Evolutionary conservation across 768 basidiomycete species (phyloP).

Genomic region (Clavulina sp.): DNA sequence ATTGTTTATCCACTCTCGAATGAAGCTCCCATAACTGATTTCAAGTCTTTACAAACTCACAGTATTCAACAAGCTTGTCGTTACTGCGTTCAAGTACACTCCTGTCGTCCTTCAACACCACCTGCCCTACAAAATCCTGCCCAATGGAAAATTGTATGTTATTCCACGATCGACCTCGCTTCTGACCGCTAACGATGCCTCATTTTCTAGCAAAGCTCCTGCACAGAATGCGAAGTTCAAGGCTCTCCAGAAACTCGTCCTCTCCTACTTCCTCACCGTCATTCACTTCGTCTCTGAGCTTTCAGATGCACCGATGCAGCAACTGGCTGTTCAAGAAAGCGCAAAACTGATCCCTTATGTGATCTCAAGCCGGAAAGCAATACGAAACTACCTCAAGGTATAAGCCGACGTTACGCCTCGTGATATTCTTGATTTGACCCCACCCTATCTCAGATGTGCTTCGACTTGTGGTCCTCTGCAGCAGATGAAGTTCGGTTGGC

Average conservation of each 20-base stretch:
- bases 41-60: background rate
- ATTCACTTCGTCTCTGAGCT: constrained; percentile 64
- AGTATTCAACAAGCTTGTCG: constrained; percentile 93
- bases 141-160: constrained; percentile 74
- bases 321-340: constrained; percentile 65
- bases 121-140: constrained; percentile 64
- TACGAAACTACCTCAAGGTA: constrained; percentile 80
- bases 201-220: constrained; percentile 54
- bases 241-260: constrained; percentile 66
- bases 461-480: constrained; percentile 69
- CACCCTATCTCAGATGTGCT: constrained; percentile 40
- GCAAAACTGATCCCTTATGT: constrained; percentile 84
- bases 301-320: constrained; percentile 41
- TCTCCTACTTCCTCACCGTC: constrained; percentile 80
- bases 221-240: constrained; percentile 68
- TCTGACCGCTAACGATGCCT: constrained; percentile 3
- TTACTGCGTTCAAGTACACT: constrained; percentile 74
- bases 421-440: background rate
- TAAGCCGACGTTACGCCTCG: constrained; percentile 3
- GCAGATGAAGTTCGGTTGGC: constrained; percentile 70
- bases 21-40: background rate
- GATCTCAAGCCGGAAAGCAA: constrained; percentile 60
- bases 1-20: background rate
- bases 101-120: constrained; percentile 80
- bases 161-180: background rate